A percentile compares a stretch with the other conserved stretches of the same genome.
phyloP scores from a whole-genome alignment of 2,329 filamentous ascomycete genomes.

The Thyridium curvatum region DNA sequence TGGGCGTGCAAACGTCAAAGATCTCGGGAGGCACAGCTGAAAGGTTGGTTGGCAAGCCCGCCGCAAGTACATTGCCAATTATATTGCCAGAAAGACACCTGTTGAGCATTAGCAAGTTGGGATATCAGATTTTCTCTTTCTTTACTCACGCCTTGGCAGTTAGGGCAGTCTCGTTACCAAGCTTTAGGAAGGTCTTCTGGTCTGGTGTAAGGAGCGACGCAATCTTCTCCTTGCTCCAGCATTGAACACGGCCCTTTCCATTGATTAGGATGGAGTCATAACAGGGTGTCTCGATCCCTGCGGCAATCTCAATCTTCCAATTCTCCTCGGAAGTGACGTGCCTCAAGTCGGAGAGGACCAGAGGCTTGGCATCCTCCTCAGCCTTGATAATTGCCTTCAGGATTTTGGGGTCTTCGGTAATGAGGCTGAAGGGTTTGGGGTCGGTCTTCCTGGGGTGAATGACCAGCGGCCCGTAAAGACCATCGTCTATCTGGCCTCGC shows the following conservation, averaged over 20 bases:
- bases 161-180: slow-evolving; percentile 21
- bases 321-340: slow-evolving; percentile 38
- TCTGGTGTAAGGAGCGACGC: slow-evolving; percentile 23
- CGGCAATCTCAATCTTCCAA: slow-evolving; percentile 27
- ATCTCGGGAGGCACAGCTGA: slow-evolving; percentile 32
- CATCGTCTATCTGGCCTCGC: slow-evolving; percentile 51
- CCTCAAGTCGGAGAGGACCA: slow-evolving; percentile 51
- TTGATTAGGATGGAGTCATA: slow-evolving; percentile 57
- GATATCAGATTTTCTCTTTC: neutral
- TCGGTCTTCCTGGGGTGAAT: slow-evolving; percentile 30
- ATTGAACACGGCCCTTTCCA: slow-evolving; percentile 51
- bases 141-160: slow-evolving; percentile 33
- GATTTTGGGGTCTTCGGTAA: slow-evolving; percentile 31
- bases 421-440: slow-evolving; percentile 41
- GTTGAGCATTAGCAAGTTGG: neutral
- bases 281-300: slow-evolving; percentile 45
- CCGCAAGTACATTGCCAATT: slow-evolving; percentile 23
- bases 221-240: slow-evolving; percentile 38
- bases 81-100: slow-evolving; percentile 33
- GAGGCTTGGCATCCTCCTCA: slow-evolving; percentile 35
- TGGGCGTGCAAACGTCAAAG: slow-evolving; percentile 40
- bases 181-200: slow-evolving; percentile 21
- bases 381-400: slow-evolving; percentile 40
- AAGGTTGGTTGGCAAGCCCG: slow-evolving; percentile 18
- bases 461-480: slow-evolving; percentile 49